Base-by-base conservation (phyloP, 1,139 yeast species). In the Lodderomyces oxycetoniae region DNA sequence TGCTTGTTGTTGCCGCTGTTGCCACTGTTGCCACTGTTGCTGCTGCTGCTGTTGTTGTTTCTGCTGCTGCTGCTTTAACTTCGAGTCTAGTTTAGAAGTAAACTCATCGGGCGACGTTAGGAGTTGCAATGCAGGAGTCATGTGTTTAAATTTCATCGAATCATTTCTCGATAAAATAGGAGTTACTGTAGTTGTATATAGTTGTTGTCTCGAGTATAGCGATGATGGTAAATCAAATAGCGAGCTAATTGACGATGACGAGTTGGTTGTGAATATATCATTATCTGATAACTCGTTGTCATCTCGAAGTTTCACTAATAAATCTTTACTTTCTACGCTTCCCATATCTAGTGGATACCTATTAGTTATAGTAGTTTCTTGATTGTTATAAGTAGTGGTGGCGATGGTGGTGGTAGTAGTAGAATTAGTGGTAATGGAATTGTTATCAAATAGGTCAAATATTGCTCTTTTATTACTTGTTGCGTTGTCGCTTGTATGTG, bases 221-320 rank as follows among this genome's bases (percentile, higher is more conserved):
- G 40, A 34, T 9, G 36, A 25, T 9, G 27, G 36, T 7, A 9
- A 5, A 35, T 50, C 62, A 43, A 58, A 59, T 26, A 59, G 43
- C 24, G 62, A 56, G 42, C 55, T 54, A 32, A 59, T 33, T 11
- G 51, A 57, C 12, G 55, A 44, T 5, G 64, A 46, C 42, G 23
- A 37, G 31, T 15, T 21, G 4, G 32, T 20, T 11, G 26, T 15
- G 10, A 30, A 10, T 10, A 30, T 17, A 7, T 30, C 32, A 6
- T 30, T 27, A 9, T 23, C 27, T 5, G 14, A n/a, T 12, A 4
- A 15, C 20, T 22, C 32, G 26, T 4, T 21, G 13, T 23, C 14
- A 14, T 12, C 26, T 11, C n/a, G n/a, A n/a, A n/a, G n/a, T n/a
- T n/a, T n/a, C n/a, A n/a, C n/a, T n/a, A n/a, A n/a, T n/a, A n/a